Conservation (phyloP, 805 yeast genomes). For the Tetrapisispora nanseiensis region DNA sequence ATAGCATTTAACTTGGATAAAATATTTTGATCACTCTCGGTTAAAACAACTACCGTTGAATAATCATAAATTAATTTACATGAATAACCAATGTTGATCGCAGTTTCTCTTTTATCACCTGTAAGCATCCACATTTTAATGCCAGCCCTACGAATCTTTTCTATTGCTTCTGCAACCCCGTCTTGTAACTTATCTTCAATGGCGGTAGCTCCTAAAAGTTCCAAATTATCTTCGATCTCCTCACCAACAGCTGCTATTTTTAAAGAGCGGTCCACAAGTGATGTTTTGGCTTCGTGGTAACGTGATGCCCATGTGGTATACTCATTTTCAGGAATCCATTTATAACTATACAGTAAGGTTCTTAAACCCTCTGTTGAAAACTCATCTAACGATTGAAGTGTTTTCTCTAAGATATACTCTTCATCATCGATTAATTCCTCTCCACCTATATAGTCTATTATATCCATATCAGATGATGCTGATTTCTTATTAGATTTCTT, state of each 20-base stretch:
- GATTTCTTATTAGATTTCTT: background rate
- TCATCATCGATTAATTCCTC: slow-evolving; percentile 60
- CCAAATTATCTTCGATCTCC: slow-evolving; percentile 56
- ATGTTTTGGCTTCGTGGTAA: slow-evolving; percentile 68
- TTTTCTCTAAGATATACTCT: slow-evolving; percentile 67
- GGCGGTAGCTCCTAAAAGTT: slow-evolving; percentile 84
- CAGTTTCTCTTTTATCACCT: slow-evolving; percentile 97
- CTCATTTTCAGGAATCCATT: slow-evolving; percentile 50
- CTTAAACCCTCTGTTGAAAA: slow-evolving; percentile 92
- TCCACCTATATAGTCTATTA: slow-evolving; percentile 34
- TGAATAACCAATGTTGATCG: slow-evolving; percentile 92
- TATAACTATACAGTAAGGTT: slow-evolving; percentile 75
- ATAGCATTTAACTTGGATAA: slow-evolving; percentile 65
- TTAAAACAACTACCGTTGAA: slow-evolving; percentile 73
- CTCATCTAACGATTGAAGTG: slow-evolving; percentile 84
- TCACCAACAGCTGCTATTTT: slow-evolving; percentile 67
- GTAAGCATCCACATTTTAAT: slow-evolving; percentile 97
- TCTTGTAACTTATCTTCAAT: slow-evolving; percentile 93
- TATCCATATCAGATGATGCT: slow-evolving; percentile 3
- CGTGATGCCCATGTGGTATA: slow-evolving; percentile 58
- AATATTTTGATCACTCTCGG: slow-evolving; percentile 46
- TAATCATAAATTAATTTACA: slow-evolving; percentile 89
- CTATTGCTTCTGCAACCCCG: slow-evolving; percentile 95
- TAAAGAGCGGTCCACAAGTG: slow-evolving; percentile 55
- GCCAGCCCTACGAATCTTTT: slow-evolving; percentile 84